Evolutionary conservation across 1,139 yeast genomes (phyloP).

Genomic region (Candida sp.): DNA sequence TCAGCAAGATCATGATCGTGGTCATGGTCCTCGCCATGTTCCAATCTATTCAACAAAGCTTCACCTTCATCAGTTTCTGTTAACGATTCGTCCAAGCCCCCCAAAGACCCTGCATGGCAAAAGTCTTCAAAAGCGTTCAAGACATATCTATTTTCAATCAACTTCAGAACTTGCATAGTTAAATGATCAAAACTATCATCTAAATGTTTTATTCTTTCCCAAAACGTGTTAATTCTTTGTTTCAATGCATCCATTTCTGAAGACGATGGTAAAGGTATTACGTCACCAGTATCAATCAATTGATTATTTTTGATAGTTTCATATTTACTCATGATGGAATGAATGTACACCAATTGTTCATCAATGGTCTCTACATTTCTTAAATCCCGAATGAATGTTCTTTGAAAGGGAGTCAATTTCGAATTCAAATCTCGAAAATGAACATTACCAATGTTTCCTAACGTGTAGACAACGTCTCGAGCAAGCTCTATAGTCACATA

Average conservation of each 20-base stretch:
- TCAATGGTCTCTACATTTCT: slow-evolving; percentile 45
- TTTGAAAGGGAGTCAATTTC: slow-evolving; percentile 75
- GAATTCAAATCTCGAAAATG: slow-evolving; percentile 91
- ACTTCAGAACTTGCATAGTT: slow-evolving; percentile 16
- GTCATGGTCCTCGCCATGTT: slow-evolving; percentile 12
- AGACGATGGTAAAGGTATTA: slow-evolving; percentile 24
- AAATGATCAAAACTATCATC: slow-evolving; percentile 27
- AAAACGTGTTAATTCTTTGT: slow-evolving; percentile 16
- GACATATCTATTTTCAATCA: slow-evolving; percentile 35
- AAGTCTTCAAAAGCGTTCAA: slow-evolving; percentile 27
- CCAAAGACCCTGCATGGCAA: slow-evolving; percentile 11
- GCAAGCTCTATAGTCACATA: slow-evolving; percentile 91
- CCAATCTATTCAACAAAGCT: slow-evolving; percentile 2
- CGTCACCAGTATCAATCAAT: slow-evolving; percentile 22
- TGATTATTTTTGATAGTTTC: slow-evolving; percentile 22
- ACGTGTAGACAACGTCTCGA: slow-evolving; percentile 75
- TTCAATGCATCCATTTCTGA: slow-evolving; percentile 30
- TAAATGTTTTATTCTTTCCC: slow-evolving; percentile 29
- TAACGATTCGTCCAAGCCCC: slow-evolving; percentile 10
- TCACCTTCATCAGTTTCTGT: slow-evolving; percentile 8
- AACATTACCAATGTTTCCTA: slow-evolving; percentile 80
- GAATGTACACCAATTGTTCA: slow-evolving; percentile 24
- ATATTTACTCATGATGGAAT: slow-evolving; percentile 34
- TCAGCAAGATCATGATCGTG: slow-evolving; percentile 27
- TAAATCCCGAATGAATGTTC: slow-evolving; percentile 82